Evolutionary conservation across 2,329 filamentous ascomycete species (phyloP).

Genomic region (Neopestalotiopsis rosae): DNA sequence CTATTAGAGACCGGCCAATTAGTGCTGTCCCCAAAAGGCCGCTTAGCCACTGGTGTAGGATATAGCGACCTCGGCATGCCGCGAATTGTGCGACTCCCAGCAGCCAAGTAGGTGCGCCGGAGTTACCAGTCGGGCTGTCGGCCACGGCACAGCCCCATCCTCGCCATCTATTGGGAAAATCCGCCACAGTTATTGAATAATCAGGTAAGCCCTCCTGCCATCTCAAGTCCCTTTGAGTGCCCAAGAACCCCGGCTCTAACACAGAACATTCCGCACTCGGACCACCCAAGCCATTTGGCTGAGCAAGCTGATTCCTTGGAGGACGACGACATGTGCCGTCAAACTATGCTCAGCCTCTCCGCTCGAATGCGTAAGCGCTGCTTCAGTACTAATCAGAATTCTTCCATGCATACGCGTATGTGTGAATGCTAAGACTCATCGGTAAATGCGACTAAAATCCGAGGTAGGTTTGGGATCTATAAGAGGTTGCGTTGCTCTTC

Average conservation of each 20-base stretch:
- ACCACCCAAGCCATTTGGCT: background rate
- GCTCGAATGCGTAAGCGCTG: conserved; percentile 12
- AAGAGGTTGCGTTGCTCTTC: conserved; percentile 1
- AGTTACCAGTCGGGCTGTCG: background rate
- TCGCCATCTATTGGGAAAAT: background rate
- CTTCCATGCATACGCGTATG: conserved; percentile 6
- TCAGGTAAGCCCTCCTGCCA: too few relatives aligned
- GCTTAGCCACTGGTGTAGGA: background rate
- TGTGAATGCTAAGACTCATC: background rate
- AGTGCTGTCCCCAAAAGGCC: background rate
- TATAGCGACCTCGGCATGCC: conserved; percentile 1
- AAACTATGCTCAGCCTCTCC: conserved; percentile 8
- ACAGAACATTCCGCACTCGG: background rate
- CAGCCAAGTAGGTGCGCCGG: background rate
- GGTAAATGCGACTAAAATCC: background rate
- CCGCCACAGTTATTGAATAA: conserved; percentile 6
- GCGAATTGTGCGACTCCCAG: background rate
- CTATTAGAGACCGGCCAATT: conserved; percentile 7
- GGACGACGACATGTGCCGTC: background rate
- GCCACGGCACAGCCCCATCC: background rate
- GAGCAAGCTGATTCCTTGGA: background rate
- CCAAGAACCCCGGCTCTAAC: background rate
- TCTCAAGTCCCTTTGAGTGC: too few relatives aligned
- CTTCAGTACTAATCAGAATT: background rate
- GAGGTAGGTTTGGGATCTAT: conserved; percentile 10